Conservation (phyloP, 345 rosid species). For the Adansonia digitata region DNA sequence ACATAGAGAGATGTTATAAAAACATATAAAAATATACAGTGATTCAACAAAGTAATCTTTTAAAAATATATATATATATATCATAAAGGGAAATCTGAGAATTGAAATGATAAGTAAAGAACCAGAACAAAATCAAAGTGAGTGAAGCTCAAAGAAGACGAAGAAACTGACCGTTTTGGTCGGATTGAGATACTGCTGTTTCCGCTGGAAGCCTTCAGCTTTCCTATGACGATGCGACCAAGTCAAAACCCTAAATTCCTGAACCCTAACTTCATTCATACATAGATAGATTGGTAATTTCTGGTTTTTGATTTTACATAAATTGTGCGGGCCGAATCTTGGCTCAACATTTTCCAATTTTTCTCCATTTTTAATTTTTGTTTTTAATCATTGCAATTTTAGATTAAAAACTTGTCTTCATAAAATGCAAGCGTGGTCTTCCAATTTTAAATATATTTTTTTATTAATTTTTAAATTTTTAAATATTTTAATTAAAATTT, state of each 20-base stretch:
- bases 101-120: neutral
- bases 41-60: neutral
- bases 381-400: too few relatives aligned
- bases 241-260: neutral
- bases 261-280: too few relatives aligned
- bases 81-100: neutral
- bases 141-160: neutral
- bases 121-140: neutral
- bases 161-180: slow-evolving; percentile 1
- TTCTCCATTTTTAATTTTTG: too few relatives aligned
- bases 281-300: neutral
- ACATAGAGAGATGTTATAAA: neutral
- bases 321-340: neutral
- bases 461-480: too few relatives aligned
- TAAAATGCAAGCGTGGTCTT: too few relatives aligned
- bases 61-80: too few relatives aligned
- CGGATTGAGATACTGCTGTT: neutral
- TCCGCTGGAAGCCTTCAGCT: neutral
- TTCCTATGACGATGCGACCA: neutral
- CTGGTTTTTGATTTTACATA: neutral
- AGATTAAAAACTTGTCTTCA: too few relatives aligned
- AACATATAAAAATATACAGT: neutral
- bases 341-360: neutral
- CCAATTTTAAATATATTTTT: too few relatives aligned
- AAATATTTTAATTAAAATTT: too few relatives aligned